Percentiles rank a stretch among this genome's conserved stretches.
These are phyloP conservation scores for Verticillium zaregamsianum DNA, from an alignment of 2,329 filamentous ascomycete species.

Conservation along the genomic window DNA sequence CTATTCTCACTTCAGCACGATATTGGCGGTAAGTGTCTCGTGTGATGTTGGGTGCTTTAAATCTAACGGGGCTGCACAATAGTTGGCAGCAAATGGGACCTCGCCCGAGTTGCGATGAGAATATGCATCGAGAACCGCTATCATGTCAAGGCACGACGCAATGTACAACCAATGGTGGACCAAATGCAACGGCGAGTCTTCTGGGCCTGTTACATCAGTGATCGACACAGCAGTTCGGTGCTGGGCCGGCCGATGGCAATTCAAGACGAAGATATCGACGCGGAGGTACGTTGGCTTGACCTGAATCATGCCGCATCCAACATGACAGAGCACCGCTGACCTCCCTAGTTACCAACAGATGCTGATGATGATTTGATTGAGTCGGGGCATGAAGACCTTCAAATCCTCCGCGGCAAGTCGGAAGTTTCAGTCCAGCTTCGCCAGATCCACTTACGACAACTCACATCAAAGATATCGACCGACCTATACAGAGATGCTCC, in stretches of 20 bases:
- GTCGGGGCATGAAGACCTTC: not conserved
- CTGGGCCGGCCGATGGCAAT: not conserved
- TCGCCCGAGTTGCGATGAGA: not conserved
- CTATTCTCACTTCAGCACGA: not conserved
- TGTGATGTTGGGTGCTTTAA: not conserved
- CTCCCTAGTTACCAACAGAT: not conserved
- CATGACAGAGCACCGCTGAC: not conserved
- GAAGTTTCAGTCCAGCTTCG: not conserved
- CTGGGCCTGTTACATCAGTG: slow-evolving; percentile 1
- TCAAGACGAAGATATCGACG: not conserved
- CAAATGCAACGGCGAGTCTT: not conserved
- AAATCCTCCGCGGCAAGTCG: not conserved
- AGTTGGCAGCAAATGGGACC: slow-evolving; percentile 2
- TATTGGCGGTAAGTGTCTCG: not conserved
- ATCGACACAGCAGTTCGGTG: slow-evolving; percentile 1
- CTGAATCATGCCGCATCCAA: not conserved
- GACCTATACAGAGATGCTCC: not conserved
- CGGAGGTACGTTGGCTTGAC: not conserved
- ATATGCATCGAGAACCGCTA: not conserved
- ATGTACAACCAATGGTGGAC: not conserved
- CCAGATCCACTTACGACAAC: not conserved
- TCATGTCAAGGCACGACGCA: not conserved
- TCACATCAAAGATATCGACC: not conserved
- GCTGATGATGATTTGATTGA: slow-evolving; percentile 3
- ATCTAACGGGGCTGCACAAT: not conserved